Evolutionary conservation across 257 asterid genomes (phyloP), one percentile per base, ranked within the genome.

Genomic region (Gentiana straminea): DNA sequence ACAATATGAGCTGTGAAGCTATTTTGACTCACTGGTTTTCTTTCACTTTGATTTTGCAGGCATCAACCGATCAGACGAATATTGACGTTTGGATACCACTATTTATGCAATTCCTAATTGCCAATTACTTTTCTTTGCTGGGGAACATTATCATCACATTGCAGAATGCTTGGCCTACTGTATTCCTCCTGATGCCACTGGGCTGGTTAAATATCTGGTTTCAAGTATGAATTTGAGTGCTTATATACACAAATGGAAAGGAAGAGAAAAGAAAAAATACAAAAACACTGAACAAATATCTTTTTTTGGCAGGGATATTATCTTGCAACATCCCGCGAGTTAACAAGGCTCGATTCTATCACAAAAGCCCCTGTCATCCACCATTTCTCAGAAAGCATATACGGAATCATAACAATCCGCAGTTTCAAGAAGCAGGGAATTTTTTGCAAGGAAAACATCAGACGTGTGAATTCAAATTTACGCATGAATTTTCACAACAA

Each of bases 291-390:
- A 24, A 0, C 24, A 24, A 24, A 24, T 24, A 24, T 24, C 0
- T 24, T 24, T 15, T 24, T 24, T 24, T 54, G 72, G 4, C 79
- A 88, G 99, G 95, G 95, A 33, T 92, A 88, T 71, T 92, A 64
- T 68, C 95, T 92, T 57, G 64, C 89, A 3, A 83, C 97, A 13
- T 85, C 99, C n/a, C 92, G 99, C 35, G 99, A 92, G 71, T 43
- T 92, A 74, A 87, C 99, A 12, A 81, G 99, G 59, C 75, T 92
- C 0, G 99, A 92, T 54, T 88, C 95, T 34, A 92, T 92, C 53
- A 92, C 98, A 6, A 92, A 92, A 72, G 98, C 98, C 7, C 99
- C 99, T 0, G 84, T 92, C 43, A 88, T 92, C 55, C 97, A 81
- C 73, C 95, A 88, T 62, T 92, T 92, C 76, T 92, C 99, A 2